phyloP scores from a whole-genome alignment of 306 rosid genomes.

The Sesbania bispinosa region DNA sequence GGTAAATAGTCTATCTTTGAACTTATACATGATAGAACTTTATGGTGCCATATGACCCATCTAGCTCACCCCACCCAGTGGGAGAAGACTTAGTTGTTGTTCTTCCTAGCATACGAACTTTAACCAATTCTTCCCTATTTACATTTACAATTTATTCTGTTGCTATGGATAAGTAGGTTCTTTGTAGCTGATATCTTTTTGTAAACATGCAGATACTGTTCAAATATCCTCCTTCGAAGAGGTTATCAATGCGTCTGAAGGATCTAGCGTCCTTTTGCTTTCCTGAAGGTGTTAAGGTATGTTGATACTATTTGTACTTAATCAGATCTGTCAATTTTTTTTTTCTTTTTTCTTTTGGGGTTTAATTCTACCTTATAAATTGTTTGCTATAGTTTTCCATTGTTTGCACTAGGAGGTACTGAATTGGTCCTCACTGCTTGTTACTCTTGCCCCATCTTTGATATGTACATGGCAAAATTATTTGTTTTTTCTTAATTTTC shows the following conservation, averaged over 20 bases:
- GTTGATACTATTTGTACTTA: constrained; percentile 19
- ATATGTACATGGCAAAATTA: background rate
- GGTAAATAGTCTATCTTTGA: no score
- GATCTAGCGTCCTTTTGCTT: constrained; percentile 88
- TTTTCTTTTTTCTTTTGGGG: no score
- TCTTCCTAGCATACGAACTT: background rate
- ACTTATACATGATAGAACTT: no score
- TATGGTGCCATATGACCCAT: no score
- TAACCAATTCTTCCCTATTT: constrained; percentile 8
- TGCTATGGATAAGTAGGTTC: constrained; percentile 16
- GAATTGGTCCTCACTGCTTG: background rate
- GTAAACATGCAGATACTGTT: constrained; percentile 62
- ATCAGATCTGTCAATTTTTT: background rate
- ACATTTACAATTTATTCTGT: background rate
- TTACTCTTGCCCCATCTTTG: constrained; percentile 1
- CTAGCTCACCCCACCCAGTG: no score
- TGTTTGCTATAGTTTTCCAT: constrained; percentile 4
- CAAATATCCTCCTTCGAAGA: constrained; percentile 83
- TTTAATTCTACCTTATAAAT: constrained; percentile 7
- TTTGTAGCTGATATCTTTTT: constrained; percentile 21
- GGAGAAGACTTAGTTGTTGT: no score
- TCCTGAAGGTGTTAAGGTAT: constrained; percentile 86
- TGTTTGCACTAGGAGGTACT: constrained; percentile 1
- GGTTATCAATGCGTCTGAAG: constrained; percentile 58
- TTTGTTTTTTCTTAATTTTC: constrained; percentile 5